Base-by-base conservation (phyloP, 441 rosid species). In the Gossypium trilobum region DNA sequence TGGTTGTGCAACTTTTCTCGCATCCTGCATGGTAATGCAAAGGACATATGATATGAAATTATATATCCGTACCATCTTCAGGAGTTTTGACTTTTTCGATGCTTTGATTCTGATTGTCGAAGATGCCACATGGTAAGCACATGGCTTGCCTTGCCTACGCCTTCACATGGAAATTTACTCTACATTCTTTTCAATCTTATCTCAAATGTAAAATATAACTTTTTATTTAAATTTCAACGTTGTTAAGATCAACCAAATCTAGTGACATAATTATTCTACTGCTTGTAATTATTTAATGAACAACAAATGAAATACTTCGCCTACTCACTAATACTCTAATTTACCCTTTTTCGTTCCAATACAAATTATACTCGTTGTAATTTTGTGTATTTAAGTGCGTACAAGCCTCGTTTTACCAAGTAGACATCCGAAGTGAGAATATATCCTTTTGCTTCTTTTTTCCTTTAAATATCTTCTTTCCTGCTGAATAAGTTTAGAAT, bases 1-100 rank as follows among this genome's bases (percentile, higher is more conserved):
- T 58, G 36, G 36, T 25, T 42, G 27, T 23, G 69, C 69, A 50
- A 11, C 36, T 14, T 17, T 62, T 72, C 33, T 48, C 46, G 75
- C 61, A 16, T 33, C 27, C 23, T 50, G 55, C 36, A 31, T 31
- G 36, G 36, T 29, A 1, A 5, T 19, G 51, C 23, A 42, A 14
- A 1, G 7, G 7, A 17, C 52, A 51, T n/a, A 52, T 62, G 66
- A 58, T 2, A 10, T 8, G 27, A 54, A 19, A 7, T 19, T 52
- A 17, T 52, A n/a, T 57, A 10, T 16, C 44, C 42, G 23, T 16
- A 9, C 62, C 22, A 31, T 56, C 3, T 17, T 44, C 56, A n/a
- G 5, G 46, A 2, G 0, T 42, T 63, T 63, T 74, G 77, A 74
- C 69, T 72, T 36, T 20, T 56, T 22, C 31, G 7, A 33, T 14